A percentile compares a stretch with the other conserved stretches of the same genome.
phyloP scores from a whole-genome alignment of 768 basidiomycete species.

The Lactarius evosmus region DNA sequence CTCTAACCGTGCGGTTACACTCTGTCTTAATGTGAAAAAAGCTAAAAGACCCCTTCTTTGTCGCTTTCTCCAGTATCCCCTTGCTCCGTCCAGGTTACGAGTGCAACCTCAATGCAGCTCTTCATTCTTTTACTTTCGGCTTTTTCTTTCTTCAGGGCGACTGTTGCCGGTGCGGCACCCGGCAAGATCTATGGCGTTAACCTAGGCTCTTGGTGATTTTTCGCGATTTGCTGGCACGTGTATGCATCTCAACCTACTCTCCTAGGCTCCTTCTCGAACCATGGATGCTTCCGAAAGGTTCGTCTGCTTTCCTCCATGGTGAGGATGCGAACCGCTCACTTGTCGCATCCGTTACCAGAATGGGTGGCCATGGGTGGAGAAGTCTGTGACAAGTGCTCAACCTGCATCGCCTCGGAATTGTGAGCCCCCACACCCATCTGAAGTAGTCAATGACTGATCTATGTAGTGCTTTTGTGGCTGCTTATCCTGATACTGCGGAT shows the following conservation, averaged over 20 bases:
- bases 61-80: neutral
- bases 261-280: conserved; percentile 68
- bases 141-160: neutral
- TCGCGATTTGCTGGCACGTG: neutral
- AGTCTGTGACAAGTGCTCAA: conserved; percentile 52
- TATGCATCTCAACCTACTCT: neutral
- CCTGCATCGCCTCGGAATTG: conserved; percentile 70
- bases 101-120: conserved; percentile 10
- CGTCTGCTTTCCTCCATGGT: neutral
- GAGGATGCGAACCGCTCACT: neutral
- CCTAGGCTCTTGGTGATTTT: conserved; percentile 55
- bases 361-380: conserved; percentile 76
- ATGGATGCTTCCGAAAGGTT: conserved; percentile 80
- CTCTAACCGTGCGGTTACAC: no score
- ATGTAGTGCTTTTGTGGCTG: conserved; percentile 54
- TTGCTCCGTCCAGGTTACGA: neutral
- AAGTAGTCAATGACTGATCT: neutral
- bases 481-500: conserved; percentile 58
- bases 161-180: conserved; percentile 17
- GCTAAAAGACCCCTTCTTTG: neutral
- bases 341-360: conserved; percentile 38
- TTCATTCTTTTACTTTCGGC: conserved; percentile 4
- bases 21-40: no score
- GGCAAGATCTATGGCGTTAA: conserved; percentile 70
- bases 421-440: conserved; percentile 56